Conservation (phyloP, 768 basidiomycete species). For the Dentipellis sp. region DNA sequence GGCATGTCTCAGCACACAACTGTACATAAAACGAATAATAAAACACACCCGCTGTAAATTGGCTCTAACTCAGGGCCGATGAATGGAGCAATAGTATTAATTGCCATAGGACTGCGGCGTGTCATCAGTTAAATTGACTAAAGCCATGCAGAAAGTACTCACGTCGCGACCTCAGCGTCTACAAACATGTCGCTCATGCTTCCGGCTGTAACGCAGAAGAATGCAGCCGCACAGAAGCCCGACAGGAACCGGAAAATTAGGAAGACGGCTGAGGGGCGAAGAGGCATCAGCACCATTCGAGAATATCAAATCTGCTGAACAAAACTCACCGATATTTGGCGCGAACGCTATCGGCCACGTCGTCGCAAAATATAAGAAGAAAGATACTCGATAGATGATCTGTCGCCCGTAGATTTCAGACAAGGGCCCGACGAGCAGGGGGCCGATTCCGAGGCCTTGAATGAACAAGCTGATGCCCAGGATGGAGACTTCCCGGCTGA, state of each 20-base stretch:
- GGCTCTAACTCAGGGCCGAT: slow-evolving; percentile 51
- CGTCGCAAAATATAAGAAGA: slow-evolving; percentile 48
- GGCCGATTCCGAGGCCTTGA: slow-evolving; percentile 23
- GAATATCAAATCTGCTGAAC: background rate
- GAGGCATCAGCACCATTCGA: background rate
- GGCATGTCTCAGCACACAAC: background rate
- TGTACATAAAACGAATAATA: background rate
- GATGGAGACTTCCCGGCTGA: slow-evolving; percentile 30
- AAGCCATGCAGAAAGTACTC: slow-evolving; percentile 15
- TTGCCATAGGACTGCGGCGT: slow-evolving; percentile 41
- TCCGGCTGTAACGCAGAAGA: slow-evolving; percentile 55
- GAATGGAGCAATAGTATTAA: slow-evolving; percentile 47
- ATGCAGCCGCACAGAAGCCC: slow-evolving; percentile 47
- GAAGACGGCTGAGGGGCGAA: slow-evolving; percentile 37
- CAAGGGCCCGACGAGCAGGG: slow-evolving; percentile 26
- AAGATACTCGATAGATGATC: slow-evolving; percentile 53
- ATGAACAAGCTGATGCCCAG: slow-evolving; percentile 32
- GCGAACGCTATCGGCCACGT: slow-evolving; percentile 71
- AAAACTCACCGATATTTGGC: slow-evolving; percentile 45
- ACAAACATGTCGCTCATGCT: slow-evolving; percentile 48
- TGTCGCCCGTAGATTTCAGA: slow-evolving; percentile 55
- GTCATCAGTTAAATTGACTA: background rate
- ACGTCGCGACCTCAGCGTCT: slow-evolving; percentile 52
- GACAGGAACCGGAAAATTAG: slow-evolving; percentile 53
- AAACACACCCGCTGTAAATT: slow-evolving; percentile 43